Percentiles rank a stretch among this genome's conserved stretches.
Conservation (phyloP, 2,329 filamentous ascomycete genomes). For the Xylariales sp. region DNA sequence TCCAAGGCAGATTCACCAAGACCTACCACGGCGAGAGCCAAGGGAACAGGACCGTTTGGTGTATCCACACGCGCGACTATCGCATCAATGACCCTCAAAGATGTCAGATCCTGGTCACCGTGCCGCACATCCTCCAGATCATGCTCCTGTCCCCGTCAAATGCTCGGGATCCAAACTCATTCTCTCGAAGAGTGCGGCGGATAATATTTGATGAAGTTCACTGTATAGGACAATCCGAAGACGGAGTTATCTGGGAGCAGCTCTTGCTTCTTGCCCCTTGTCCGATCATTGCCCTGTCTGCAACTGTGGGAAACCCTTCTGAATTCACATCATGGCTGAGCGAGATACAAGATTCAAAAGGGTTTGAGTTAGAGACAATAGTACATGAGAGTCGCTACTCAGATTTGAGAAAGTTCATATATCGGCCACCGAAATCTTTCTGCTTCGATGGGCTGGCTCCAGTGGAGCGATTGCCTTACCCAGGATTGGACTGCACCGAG, state of each 20-base stretch:
- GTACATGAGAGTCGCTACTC: slow-evolving; percentile 68
- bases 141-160: slow-evolving; percentile 67
- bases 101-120: slow-evolving; percentile 73
- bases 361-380: slow-evolving; percentile 62
- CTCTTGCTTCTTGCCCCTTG: slow-evolving; percentile 3
- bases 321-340: slow-evolving; percentile 68
- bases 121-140: slow-evolving; percentile 74
- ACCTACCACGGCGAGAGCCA: slow-evolving; percentile 53
- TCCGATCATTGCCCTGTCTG: slow-evolving; percentile 69
- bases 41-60: slow-evolving; percentile 67
- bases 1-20: slow-evolving; percentile 72
- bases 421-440: slow-evolving; percentile 44
- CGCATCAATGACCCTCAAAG: slow-evolving; percentile 68
- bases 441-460: slow-evolving; percentile 47
- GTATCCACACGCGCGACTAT: slow-evolving; percentile 72
- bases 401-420: slow-evolving; percentile 72
- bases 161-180: slow-evolving; percentile 54
- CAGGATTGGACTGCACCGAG: slow-evolving; percentile 48
- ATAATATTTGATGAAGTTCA: slow-evolving; percentile 85
- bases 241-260: slow-evolving; percentile 57
- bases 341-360: slow-evolving; percentile 58
- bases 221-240: slow-evolving; percentile 71
- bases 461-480: slow-evolving; percentile 34
- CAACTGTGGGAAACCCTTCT: slow-evolving; percentile 71
- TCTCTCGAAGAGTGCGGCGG: slow-evolving; percentile 64